Conservation (phyloP, 2,329 filamentous ascomycete species). For the Stachybotrys echinatus region DNA sequence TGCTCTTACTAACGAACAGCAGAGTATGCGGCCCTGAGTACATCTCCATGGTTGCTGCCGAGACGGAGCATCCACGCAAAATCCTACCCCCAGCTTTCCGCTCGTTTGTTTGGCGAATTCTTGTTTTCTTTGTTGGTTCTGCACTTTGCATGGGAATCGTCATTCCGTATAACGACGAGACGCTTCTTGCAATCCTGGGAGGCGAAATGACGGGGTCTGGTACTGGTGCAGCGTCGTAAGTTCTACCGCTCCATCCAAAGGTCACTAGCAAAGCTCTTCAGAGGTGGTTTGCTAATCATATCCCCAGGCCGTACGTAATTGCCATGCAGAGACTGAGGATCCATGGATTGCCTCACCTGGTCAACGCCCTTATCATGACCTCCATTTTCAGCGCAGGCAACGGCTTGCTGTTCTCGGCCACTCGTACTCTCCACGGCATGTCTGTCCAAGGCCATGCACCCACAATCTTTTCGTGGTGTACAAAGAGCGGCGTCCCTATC, state of each 20-base stretch:
- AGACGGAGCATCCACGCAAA: constrained; percentile 51
- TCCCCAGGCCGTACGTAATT: constrained; percentile 54
- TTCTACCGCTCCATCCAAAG: no score
- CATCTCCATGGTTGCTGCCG: constrained; percentile 58
- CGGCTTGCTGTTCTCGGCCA: constrained; percentile 53
- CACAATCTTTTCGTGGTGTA: constrained; percentile 5
- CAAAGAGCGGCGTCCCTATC: constrained; percentile 4
- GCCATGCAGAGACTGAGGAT: constrained; percentile 58
- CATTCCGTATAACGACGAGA: constrained; percentile 9
- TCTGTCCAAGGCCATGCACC: constrained; percentile 45
- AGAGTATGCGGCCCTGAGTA: constrained; percentile 57
- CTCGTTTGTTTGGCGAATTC: constrained; percentile 40
- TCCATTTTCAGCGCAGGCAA: constrained; percentile 56
- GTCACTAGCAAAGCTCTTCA: no score
- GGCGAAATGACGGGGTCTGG: constrained; percentile 24
- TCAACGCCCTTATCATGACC: constrained; percentile 50
- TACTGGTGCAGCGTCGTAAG: constrained; percentile 22
- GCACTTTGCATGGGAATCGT: constrained; percentile 57
- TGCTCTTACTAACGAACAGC: no score
- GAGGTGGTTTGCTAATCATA: no score
- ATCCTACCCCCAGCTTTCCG: constrained; percentile 47
- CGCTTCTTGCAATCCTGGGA: constrained; percentile 42
- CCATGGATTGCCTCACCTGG: constrained; percentile 54
- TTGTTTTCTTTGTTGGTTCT: constrained; percentile 60
- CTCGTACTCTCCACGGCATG: constrained; percentile 52